A percentile compares a stretch with the other conserved stretches of the same genome.
These are phyloP conservation scores for Pseudogymnoascus sp. DNA, from an alignment of 2,329 filamentous ascomycete species.

Conservation along the genomic window DNA sequence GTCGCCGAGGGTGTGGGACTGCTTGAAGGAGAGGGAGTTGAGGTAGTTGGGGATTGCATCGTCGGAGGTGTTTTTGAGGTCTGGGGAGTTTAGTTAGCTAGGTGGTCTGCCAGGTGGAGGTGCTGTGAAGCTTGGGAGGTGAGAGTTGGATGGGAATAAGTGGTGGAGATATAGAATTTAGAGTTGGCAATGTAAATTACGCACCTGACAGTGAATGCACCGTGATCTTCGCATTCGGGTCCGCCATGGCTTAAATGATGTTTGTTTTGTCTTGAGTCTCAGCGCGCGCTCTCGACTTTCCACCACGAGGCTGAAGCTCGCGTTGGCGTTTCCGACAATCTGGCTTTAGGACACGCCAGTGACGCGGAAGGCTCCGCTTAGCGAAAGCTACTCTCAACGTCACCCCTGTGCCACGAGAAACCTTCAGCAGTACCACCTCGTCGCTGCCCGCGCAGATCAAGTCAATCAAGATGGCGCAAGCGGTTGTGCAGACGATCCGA, in stretches of 20 bases:
- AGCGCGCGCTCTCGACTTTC: conserved; percentile 4
- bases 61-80: conserved; percentile 94
- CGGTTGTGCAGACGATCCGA: conserved; percentile 89
- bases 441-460: background rate
- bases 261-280: conserved; percentile 9
- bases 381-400: conserved; percentile 1
- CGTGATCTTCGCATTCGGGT: conserved; percentile 24
- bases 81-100: conserved; percentile 38
- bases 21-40: conserved; percentile 74
- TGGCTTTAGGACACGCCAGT: conserved; percentile 3
- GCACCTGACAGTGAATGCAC: conserved; percentile 26
- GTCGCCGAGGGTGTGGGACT: conserved; percentile 73
- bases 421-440: conserved; percentile 9
- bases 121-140: background rate
- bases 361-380: background rate
- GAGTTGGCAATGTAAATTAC: background rate
- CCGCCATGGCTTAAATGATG: conserved; percentile 21
- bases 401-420: conserved; percentile 14
- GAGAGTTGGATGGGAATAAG: background rate
- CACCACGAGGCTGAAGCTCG: background rate
- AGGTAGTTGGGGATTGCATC: conserved; percentile 93
- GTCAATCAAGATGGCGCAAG: conserved; percentile 62
- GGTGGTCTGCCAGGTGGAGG: background rate
- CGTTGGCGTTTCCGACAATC: background rate
- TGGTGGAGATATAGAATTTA: background rate